Percentiles rank a stretch among this genome's conserved stretches.
phyloP scores from a whole-genome alignment of 2,329 filamentous ascomycete genomes.

The Fusarium stilboides region DNA sequence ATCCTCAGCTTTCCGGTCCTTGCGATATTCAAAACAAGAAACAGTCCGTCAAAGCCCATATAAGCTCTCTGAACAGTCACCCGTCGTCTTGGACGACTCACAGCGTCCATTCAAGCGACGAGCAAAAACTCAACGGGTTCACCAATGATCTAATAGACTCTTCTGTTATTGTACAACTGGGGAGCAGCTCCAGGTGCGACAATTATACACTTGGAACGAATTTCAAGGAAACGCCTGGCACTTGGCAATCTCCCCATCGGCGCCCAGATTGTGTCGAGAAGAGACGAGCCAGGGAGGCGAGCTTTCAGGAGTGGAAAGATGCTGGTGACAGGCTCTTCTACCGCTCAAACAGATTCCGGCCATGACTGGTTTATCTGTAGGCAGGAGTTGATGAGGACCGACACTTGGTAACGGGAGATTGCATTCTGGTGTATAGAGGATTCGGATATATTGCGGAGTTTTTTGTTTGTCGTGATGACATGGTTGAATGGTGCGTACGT shows the following conservation, averaged over 20 bases:
- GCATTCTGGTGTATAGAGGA: neutral
- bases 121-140: conserved; percentile 2
- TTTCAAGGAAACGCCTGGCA: conserved; percentile 4
- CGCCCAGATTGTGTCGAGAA: conserved; percentile 18
- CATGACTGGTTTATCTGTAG: conserved; percentile 10
- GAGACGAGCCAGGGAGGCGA: conserved; percentile 39
- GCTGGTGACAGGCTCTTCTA: conserved; percentile 47
- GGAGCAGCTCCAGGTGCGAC: conserved; percentile 29
- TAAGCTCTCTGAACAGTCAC: conserved; percentile 6
- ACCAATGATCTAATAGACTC: conserved; percentile 28
- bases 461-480: conserved; percentile 7
- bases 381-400: neutral
- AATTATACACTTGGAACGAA: neutral
- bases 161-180: conserved; percentile 26
- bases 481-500: neutral
- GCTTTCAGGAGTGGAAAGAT: conserved; percentile 43
- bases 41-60: neutral
- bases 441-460: conserved; percentile 6
- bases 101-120: conserved; percentile 2
- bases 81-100: conserved; percentile 16
- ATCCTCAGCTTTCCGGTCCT: conserved; percentile 14
- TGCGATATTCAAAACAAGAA: conserved; percentile 23
- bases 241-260: conserved; percentile 5
- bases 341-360: conserved; percentile 28
- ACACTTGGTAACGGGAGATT: neutral